phyloP scores from a whole-genome alignment of 208 protist genomes.

The Wallacemonas sp. region DNA sequence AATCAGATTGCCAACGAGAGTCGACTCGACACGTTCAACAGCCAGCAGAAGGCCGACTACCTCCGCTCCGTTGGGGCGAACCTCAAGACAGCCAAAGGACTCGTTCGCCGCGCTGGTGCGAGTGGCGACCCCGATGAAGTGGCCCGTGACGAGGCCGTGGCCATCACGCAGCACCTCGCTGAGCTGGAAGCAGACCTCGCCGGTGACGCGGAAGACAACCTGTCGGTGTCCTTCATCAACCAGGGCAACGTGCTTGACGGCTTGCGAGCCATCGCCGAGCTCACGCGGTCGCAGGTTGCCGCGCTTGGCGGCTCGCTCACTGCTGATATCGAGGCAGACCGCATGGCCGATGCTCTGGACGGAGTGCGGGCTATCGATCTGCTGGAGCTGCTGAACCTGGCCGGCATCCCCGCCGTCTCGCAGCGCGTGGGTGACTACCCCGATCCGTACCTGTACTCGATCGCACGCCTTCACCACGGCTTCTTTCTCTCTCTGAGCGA shows the following conservation, averaged over 20 bases:
- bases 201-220: neutral
- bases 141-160: neutral
- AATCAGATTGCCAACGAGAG: neutral
- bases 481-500: slow-evolving; percentile 11
- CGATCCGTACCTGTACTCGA: neutral
- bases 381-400: slow-evolving; percentile 11
- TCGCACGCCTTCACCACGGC: slow-evolving; percentile 2
- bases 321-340: neutral
- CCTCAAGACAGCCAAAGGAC: neutral
- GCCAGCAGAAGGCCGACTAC: slow-evolving; percentile 6
- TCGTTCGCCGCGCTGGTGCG: slow-evolving; percentile 4
- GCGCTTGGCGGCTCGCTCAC: neutral
- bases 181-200: neutral
- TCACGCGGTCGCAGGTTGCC: neutral
- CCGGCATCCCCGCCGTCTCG: neutral
- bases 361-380: neutral
- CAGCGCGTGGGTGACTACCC: slow-evolving; percentile 3
- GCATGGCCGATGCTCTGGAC: neutral
- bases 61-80: neutral
- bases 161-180: neutral
- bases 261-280: neutral
- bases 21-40: slow-evolving; percentile 3
- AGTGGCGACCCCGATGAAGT: neutral
- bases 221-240: slow-evolving; percentile 6
- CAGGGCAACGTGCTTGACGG: slow-evolving; percentile 4